Percentiles rank a stretch among this genome's conserved stretches.
phyloP scores from a whole-genome alignment of 140 eudicot species.

The Oenanthe javanica region DNA sequence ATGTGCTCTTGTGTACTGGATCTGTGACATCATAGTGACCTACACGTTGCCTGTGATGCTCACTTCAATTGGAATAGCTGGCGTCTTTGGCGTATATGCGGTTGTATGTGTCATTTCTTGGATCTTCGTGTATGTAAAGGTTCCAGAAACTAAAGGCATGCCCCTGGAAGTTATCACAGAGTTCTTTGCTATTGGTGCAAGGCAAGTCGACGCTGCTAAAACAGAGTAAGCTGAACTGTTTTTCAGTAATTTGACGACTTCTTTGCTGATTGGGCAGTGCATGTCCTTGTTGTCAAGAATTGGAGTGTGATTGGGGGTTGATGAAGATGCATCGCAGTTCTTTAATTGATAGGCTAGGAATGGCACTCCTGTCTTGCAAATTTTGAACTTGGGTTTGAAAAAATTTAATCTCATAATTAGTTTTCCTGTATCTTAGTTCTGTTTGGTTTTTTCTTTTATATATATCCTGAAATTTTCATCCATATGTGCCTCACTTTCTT shows the following conservation, averaged over 20 bases:
- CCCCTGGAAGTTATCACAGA: conserved; percentile 50
- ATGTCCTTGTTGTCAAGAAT: neutral
- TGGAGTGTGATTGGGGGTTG: neutral
- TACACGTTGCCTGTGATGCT: conserved; percentile 47
- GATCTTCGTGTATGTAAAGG: conserved; percentile 45
- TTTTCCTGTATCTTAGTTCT: neutral
- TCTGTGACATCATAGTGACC: conserved; percentile 45
- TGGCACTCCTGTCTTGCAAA: conserved; percentile 3
- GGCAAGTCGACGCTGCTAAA: conserved; percentile 21
- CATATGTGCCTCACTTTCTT: neutral
- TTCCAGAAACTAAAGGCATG: conserved; percentile 58
- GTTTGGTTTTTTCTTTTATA: neutral
- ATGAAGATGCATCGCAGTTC: neutral
- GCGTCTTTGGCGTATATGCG: conserved; percentile 42
- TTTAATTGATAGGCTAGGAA: conserved; percentile 15
- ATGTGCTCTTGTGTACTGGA: conserved; percentile 46
- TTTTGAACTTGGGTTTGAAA: neutral
- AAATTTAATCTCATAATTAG: neutral
- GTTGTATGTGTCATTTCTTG: conserved; percentile 35
- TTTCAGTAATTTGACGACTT: neutral
- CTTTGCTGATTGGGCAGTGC: neutral
- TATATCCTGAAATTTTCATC: neutral
- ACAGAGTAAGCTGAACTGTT: conserved; percentile 14
- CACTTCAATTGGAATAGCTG: conserved; percentile 34
- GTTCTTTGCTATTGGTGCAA: conserved; percentile 49